phyloP scores from a whole-genome alignment of 176 grass and related monocot species.

The Triticum timopheevii region DNA sequence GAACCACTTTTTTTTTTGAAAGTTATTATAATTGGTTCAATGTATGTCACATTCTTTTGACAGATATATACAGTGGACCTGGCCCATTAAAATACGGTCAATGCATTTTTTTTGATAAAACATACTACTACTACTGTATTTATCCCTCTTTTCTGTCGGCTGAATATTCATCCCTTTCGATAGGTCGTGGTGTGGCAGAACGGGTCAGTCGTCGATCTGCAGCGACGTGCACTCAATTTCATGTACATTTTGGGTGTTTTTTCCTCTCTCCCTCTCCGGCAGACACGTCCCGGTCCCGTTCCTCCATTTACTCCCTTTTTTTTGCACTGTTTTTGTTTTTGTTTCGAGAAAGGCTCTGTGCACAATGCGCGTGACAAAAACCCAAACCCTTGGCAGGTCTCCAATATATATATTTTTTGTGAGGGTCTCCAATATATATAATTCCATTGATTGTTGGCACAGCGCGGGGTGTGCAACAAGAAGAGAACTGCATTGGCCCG shows the following conservation, averaged over 20 bases:
- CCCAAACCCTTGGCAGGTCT: not conserved
- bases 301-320: not conserved
- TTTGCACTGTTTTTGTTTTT: too few species aligned
- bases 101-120: not conserved
- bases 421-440: not conserved
- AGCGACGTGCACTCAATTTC: conserved; percentile 6
- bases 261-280: too few species aligned
- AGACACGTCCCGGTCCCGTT: too few species aligned
- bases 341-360: not conserved
- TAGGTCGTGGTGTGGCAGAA: not conserved
- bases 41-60: not conserved
- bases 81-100: not conserved
- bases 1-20: not conserved
- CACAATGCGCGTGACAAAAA: not conserved
- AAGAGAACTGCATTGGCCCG: not conserved
- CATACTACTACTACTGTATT: not conserved
- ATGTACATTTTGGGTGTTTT: not conserved
- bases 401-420: not conserved
- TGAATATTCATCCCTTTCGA: too few species aligned
- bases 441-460: too few species aligned
- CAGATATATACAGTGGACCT: not conserved
- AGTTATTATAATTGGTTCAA: not conserved
- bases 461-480: not conserved
- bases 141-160: too few species aligned
- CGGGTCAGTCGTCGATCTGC: not conserved